phyloP scores from a whole-genome alignment of 495 filamentous ascomycete genomes.

The Elasticomyces elasticus region DNA sequence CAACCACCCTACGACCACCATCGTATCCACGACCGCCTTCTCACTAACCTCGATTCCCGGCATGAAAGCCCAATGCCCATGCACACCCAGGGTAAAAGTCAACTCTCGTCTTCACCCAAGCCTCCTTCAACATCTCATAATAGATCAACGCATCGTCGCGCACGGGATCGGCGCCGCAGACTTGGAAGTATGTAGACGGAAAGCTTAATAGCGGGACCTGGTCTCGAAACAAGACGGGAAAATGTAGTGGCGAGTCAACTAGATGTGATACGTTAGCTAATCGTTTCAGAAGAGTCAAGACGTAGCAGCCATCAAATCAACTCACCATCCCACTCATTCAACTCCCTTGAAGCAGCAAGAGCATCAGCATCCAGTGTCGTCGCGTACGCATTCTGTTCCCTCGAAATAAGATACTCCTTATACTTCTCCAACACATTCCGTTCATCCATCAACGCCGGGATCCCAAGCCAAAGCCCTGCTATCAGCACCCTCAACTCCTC shows the following conservation, averaged over 20 bases:
- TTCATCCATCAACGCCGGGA: constrained; percentile 13
- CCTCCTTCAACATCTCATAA: constrained; percentile 26
- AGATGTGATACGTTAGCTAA: too few species aligned
- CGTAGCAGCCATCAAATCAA: too few species aligned
- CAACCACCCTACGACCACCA: constrained; percentile 19
- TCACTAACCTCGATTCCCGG: constrained; percentile 11
- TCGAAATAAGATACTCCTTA: constrained; percentile 10
- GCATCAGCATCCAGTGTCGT: constrained; percentile 7
- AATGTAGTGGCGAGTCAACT: constrained; percentile 15
- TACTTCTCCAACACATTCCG: constrained; percentile 20
- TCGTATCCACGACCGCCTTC: constrained; percentile 15
- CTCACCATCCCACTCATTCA: constrained; percentile 5
- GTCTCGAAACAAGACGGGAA: constrained; percentile 8
- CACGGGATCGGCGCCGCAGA: constrained; percentile 30
- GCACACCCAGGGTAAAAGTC: constrained; percentile 19
- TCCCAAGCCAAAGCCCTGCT: constrained; percentile 20
- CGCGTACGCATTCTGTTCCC: constrained; percentile 15
- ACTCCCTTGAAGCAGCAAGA: constrained; percentile 1
- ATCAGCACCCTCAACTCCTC: constrained; percentile 18
- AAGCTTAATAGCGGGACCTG: neutral
- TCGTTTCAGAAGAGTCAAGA: too few species aligned
- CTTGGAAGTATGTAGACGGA: constrained; percentile 16
- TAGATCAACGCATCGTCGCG: constrained; percentile 37
- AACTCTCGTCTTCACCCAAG: constrained; percentile 16
- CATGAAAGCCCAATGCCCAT: constrained; percentile 28